Base-by-base conservation (phyloP, 1,284 basidiomycete species). In the Cryptococcus sp. region DNA sequence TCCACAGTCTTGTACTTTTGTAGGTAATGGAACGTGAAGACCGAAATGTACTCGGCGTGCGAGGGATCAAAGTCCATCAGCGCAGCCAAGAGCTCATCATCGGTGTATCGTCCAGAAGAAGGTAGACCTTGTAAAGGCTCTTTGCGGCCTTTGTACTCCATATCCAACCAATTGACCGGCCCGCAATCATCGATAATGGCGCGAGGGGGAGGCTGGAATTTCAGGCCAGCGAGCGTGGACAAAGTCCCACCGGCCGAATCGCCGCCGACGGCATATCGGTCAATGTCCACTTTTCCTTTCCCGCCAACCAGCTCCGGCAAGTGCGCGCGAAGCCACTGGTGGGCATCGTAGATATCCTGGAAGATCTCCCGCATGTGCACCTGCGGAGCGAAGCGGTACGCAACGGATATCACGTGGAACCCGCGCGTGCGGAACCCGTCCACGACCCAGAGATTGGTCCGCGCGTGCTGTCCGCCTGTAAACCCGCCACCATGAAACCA, bases 401-500 rank as follows among this genome's bases (percentile, higher is more conserved):
- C 67, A 3, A 67, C 64, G 4, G 70, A 72, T 20, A 72, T 67
- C 47, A 74, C 61, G 40, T 67, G 67, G 50, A 68, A 74, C 2
- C 52, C 22, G 13, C 50, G 42, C 1, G 6, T 22, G 3, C 25
- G 45, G 56, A 74, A 71, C 1, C 64, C 68, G n/a, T 54, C 63
- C 19, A 61, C 35, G 3, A 74, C 54, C 69, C 68, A 71, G 11
- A 64, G 42, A 15, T 66, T 67, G 27, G 40, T 38, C 3, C 27
- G 35, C 27, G 23, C 27, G 31, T 50, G 48, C 15, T 50, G 22
- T 13, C 48, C 48, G 27, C 22, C 39, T 17, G 16, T 23, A 19
- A 17, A 56, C 46, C n/a, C 50, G 53, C 72, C 72, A 19, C 72
- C 72, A 52, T 73, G 72, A 13, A 65, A 65, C 71, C 71, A 74